Evolutionary conservation across 1,284 basidiomycete species (phyloP).

Genomic region (Microstroma glucosiphilum): DNA sequence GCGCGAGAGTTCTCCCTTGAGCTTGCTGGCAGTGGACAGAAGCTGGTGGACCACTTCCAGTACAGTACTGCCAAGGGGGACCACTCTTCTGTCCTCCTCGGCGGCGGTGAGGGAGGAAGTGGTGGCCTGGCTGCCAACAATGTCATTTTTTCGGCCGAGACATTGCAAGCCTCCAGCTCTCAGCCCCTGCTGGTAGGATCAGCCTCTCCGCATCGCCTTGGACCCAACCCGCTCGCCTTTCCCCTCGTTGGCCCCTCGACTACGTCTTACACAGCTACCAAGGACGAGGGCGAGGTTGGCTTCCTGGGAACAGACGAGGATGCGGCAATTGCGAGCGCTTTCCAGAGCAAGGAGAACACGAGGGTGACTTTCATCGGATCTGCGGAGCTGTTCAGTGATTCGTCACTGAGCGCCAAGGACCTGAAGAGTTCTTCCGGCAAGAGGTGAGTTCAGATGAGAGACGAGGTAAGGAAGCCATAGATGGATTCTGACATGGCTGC

Average conservation of each 20-base stretch:
- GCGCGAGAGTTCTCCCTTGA: slow-evolving; percentile 59
- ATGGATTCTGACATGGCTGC: slow-evolving; percentile 14
- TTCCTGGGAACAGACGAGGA: slow-evolving; percentile 59
- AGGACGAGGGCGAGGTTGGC: slow-evolving; percentile 7
- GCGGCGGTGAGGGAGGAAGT: not conserved
- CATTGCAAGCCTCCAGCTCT: not conserved
- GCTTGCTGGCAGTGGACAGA: slow-evolving; percentile 52
- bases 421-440: slow-evolving; percentile 48
- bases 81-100: slow-evolving; percentile 11
- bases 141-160: slow-evolving; percentile 23
- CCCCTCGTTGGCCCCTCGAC: slow-evolving; percentile 71
- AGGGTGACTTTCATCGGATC: slow-evolving; percentile 65
- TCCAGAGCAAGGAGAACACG: slow-evolving; percentile 70
- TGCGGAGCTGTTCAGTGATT: slow-evolving; percentile 62
- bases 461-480: slow-evolving; percentile 53
- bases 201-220: slow-evolving; percentile 68
- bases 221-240: slow-evolving; percentile 72
- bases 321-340: slow-evolving; percentile 69
- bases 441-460: slow-evolving; percentile 60
- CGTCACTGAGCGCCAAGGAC: slow-evolving; percentile 10
- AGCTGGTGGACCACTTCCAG: slow-evolving; percentile 54
- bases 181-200: slow-evolving; percentile 59
- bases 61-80: slow-evolving; percentile 20
- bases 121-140: slow-evolving; percentile 40
- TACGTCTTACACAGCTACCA: slow-evolving; percentile 48